Base-by-base conservation (phyloP, 169 alveolate species). In the Hammondia hammondi region DNA sequence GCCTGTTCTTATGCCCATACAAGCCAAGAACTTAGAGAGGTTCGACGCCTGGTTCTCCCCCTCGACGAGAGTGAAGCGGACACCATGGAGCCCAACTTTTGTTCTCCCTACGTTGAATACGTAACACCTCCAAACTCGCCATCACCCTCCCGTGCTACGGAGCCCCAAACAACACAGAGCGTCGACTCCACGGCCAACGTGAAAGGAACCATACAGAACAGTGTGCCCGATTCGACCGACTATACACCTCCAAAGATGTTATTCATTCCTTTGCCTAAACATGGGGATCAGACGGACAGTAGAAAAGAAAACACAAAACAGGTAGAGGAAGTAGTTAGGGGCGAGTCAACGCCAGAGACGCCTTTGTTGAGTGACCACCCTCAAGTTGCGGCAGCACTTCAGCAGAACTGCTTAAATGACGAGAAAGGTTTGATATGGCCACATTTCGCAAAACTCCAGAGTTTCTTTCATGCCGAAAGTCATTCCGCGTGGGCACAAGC, bases 1-100 rank as follows among this genome's bases (percentile, higher is more conserved):
- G 87, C 87, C 48, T 77, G 87, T 32, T 77, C 87, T 0, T 77
- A 77, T 32, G 87, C 87, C 46, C 87, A 77, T 39, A 77, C 87
- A 37, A 77, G 87, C 48, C 56, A 77, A 39, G 87, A 77, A 32
- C 87, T 77, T 19, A 77, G 87, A 32, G 87, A 77, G 32, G 87
- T 77, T 6, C 87, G 56, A 39, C 87, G 87, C 87, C 48, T 77
- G 21, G 48, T 77, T 24, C 87, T 77, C 32, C 87, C 87, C 24
- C 87, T 77, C 19, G 87, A 43, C 14, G 87, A 77, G 48, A 67
- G 77, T 67, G 87, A 77, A 39, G 87, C 46, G 48, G 48, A 39
- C 21, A n/a, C 17, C 32, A 35, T 32, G 4, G 87, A 77, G 48
- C 87, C 87, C 27, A 77, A 77, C 87, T 67, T 67, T 27, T 77